Evolutionary conservation across 768 basidiomycete genomes (phyloP).

Genomic region (Suillus lakei): DNA sequence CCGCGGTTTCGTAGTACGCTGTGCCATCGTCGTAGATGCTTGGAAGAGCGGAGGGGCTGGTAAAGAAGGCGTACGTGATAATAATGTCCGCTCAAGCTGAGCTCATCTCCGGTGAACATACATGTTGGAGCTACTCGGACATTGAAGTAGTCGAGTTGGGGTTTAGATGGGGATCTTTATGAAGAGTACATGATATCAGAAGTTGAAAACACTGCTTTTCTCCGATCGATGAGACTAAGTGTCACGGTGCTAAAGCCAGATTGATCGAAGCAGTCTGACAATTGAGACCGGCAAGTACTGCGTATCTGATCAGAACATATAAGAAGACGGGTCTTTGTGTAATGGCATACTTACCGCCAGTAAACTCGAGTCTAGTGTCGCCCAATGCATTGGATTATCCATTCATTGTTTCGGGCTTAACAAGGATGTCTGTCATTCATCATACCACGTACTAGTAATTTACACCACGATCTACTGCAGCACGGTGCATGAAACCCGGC

Average conservation of each 20-base stretch:
- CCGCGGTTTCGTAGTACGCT: conserved; percentile 19
- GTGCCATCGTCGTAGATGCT: conserved; percentile 28
- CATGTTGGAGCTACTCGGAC: conserved; percentile 1
- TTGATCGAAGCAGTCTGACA: neutral
- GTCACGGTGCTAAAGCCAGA: neutral
- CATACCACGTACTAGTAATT: neutral
- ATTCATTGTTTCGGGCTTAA: neutral
- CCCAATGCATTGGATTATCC: neutral
- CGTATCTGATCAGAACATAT: neutral
- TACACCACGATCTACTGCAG: neutral
- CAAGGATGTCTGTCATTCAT: neutral
- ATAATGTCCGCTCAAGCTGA: conserved; percentile 8
- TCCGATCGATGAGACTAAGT: neutral
- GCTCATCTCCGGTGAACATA: conserved; percentile 3
- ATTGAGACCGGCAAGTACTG: neutral
- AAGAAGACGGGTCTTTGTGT: neutral
- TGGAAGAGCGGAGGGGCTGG: conserved; percentile 21
- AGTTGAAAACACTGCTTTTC: conserved; percentile 2
- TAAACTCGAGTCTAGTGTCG: neutral
- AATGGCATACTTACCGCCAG: neutral
- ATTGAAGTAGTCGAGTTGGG: conserved; percentile 8
- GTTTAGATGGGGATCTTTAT: conserved; percentile 7
- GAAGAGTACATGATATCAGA: conserved; percentile 4
- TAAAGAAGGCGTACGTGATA: conserved; percentile 11
- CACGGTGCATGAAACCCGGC: neutral